Evolutionary conservation across 331 rosid species (phyloP), one percentile per base, ranked within the genome.

Genomic region (Dryas integrifolia): DNA sequence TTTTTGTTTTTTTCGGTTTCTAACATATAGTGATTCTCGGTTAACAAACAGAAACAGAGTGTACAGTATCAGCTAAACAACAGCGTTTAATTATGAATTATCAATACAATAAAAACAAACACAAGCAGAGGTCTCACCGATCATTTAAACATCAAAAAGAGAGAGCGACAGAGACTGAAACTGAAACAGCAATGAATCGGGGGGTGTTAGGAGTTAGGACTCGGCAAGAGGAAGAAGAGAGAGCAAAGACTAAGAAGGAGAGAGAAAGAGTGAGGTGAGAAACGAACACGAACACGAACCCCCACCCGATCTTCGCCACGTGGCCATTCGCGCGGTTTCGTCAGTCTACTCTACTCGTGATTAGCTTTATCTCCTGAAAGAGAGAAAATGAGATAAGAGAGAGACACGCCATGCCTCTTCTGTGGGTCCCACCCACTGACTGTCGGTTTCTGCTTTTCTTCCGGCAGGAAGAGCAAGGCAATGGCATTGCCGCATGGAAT

Each of bases 291-390:
- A 21, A 21, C 21, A 49, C 48, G 70, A 53, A 50, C 63, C 79
- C 70, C 79, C 73, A 55, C 53, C 60, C 53, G 87, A 83, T 76
- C 52, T 0, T 64, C 30, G 86, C 73, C 87, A 81, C 82, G 92
- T 87, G 83, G 76, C 82, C 43, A 1, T 14, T 58, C 30, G 30
- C 15, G 24, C 24, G 73, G 76, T 30, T 45, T 11, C 15, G 66
- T 11, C 75, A 3, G 43, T 7, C 35, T 51, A 3, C 49, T 16
- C 9, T 39, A 10, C 49, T 68, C 49, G 39, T 3, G 59, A 30
- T 10, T 8, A 1, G 58, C 9, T 35, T 6, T 7, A 21, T 12
- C 5, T 14, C 51, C 1, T 9, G 48, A 58, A 26, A 71, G 3
- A 6, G 38, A 49, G 40, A 15, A 15, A 18, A 55, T 7, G 41